Evolutionary conservation across 129 eudicot species (phyloP).

Genomic region (Centella asiatica): DNA sequence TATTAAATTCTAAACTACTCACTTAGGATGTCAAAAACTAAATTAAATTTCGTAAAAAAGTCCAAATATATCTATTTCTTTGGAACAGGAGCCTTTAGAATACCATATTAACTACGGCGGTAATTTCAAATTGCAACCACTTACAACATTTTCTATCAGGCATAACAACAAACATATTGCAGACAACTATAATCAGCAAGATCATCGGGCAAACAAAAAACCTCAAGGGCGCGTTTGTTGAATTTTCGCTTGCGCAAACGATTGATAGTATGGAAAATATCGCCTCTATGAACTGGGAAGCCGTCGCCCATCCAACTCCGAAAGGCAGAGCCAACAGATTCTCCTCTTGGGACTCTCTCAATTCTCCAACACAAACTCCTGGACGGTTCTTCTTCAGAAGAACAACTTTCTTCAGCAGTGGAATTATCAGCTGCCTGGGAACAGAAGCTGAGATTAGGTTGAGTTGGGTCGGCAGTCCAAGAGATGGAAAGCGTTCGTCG

Average conservation of each 20-base stretch:
- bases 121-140: too few relatives aligned
- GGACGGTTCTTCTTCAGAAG: conserved; percentile 17
- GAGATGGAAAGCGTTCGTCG: conserved; percentile 43
- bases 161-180: neutral
- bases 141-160: neutral
- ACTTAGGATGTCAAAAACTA: too few relatives aligned
- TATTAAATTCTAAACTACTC: too few relatives aligned
- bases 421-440: conserved; percentile 23
- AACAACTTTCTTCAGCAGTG: conserved; percentile 3
- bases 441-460: conserved; percentile 20
- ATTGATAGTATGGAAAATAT: conserved; percentile 68
- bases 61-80: too few relatives aligned
- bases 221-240: conserved; percentile 87
- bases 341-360: conserved; percentile 52
- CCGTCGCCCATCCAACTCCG: conserved; percentile 99
- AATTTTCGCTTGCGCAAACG: conserved; percentile 64
- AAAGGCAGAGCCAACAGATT: conserved; percentile 56
- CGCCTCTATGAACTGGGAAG: conserved; percentile 66
- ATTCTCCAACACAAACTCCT: conserved; percentile 61
- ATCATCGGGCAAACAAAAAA: neutral
- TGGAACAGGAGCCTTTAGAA: too few relatives aligned
- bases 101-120: too few relatives aligned
- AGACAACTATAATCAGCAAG: neutral
- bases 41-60: too few relatives aligned
- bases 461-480: conserved; percentile 8